These are phyloP conservation scores for Claviceps quebecensis DNA, from an alignment of 2,329 filamentous ascomycete species.

Conservation along the genomic window DNA sequence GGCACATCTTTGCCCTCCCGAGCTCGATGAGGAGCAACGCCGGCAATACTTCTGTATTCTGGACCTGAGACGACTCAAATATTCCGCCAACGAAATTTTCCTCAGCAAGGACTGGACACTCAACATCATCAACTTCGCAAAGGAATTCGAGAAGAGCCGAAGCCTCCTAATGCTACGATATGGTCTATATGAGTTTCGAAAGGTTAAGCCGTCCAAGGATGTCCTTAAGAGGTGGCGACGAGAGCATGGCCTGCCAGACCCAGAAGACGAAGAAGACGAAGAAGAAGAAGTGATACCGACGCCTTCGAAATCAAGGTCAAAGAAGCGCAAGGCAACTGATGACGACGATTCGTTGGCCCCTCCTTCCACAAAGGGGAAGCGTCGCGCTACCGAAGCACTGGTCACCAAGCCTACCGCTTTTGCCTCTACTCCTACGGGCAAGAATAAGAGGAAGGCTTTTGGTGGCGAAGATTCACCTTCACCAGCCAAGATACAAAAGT, in stretches of 20 bases:
- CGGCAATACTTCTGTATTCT: conserved; percentile 51
- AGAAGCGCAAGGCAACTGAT: conserved; percentile 46
- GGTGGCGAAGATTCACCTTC: conserved; percentile 28
- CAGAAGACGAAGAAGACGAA: conserved; percentile 28
- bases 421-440: conserved; percentile 16
- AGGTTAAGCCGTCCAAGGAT: conserved; percentile 43
- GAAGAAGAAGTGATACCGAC: conserved; percentile 21
- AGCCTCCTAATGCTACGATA: conserved; percentile 48
- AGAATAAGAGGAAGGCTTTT: conserved; percentile 40
- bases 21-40: conserved; percentile 44
- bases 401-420: conserved; percentile 19
- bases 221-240: conserved; percentile 44
- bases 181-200: conserved; percentile 49
- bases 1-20: conserved; percentile 39
- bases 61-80: conserved; percentile 46
- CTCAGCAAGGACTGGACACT: conserved; percentile 47
- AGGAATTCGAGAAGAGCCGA: conserved; percentile 50
- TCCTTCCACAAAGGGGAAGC: conserved; percentile 31
- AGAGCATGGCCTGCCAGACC: conserved; percentile 38
- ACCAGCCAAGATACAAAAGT: conserved; percentile 34
- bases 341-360: conserved; percentile 28
- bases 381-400: conserved; percentile 29
- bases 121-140: conserved; percentile 48
- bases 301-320: conserved; percentile 18
- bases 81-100: conserved; percentile 47